Base-by-base conservation (phyloP, 768 basidiomycete genomes). In the Naganishia randhawae region DNA sequence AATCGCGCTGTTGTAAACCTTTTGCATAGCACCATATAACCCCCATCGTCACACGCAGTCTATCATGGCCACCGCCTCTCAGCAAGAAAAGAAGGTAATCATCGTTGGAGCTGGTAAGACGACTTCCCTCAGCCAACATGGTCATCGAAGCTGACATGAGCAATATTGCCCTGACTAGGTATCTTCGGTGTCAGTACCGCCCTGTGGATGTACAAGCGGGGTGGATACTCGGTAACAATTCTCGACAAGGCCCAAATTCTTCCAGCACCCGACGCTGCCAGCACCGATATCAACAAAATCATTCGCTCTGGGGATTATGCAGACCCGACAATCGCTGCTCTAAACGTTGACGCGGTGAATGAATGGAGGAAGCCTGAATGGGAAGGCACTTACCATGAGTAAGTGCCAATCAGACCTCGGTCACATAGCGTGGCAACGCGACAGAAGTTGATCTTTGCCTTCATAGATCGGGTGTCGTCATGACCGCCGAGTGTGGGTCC, bases 121-220 rank as follows among this genome's bases (percentile, higher is more conserved):
- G 27, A 22, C 6, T 22, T 48, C n/a, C n/a, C 45, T 4, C 27
- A 35, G 39, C 31, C 10, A 45, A 27, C 19, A 6, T 8, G 10
- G 31, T 3, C 29, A 1, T 22, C 19, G 37, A 69, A 13, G 32
- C 35, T 32, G 33, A 63, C 31, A 29, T 27, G 2, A 16, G 37
- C 6, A 4, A 37, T 22, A 10, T 22, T 13, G 25, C 19, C 41
- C 17, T 25, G 25, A 35, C 11, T 29, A 78, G 80, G 80, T 5
- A 87, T 87, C 71, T 94, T 94, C 76, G 93, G 93, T 7, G 81
- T 91, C 57, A 93, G 91, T 19, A 89, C 93, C 0, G 93, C 92
- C 1, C 84, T 86, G 72, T 86, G 91, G 76, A 86, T 95, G 62
- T 82, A 94, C 55, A 50, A 76, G 61, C 72, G 78, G 25, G 79